These are phyloP conservation scores for Oldenlandia corymbosa DNA, from an alignment of 257 asterid genomes.

Conservation along the genomic window DNA sequence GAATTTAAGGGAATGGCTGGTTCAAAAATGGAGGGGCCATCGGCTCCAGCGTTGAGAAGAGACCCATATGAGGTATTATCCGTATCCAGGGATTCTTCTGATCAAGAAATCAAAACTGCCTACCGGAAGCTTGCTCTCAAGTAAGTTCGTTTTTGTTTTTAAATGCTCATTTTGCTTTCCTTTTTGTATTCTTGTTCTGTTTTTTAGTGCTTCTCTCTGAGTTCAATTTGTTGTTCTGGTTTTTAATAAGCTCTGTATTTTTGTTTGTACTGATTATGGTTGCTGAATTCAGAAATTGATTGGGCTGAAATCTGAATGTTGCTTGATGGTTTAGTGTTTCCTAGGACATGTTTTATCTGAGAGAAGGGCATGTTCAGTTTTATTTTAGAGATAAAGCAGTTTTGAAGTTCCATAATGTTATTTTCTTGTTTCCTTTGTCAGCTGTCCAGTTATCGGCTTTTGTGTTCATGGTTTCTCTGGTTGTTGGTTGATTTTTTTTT, in stretches of 20 bases:
- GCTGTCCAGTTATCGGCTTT: background rate
- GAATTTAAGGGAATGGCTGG: slow-evolving; percentile 38
- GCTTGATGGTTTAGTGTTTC: background rate
- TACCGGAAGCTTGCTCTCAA: slow-evolving; percentile 96
- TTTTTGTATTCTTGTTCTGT: slow-evolving; percentile 2
- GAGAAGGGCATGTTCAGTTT: no score
- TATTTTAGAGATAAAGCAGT: no score
- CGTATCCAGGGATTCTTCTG: slow-evolving; percentile 82
- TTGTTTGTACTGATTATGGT: slow-evolving; percentile 2
- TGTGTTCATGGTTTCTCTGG: background rate
- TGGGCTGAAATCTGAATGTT: slow-evolving; percentile 7
- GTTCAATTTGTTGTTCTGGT: background rate
- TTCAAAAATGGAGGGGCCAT: slow-evolving; percentile 68
- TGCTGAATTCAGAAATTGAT: background rate
- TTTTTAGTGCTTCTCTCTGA: background rate
- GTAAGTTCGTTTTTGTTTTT: slow-evolving; percentile 34
- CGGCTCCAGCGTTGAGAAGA: slow-evolving; percentile 65
- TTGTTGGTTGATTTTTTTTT: background rate
- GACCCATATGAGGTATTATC: slow-evolving; percentile 95
- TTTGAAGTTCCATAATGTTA: background rate
- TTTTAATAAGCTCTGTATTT: slow-evolving; percentile 2
- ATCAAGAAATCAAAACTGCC: slow-evolving; percentile 95
- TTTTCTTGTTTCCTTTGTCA: background rate
- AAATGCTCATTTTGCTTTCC: background rate
- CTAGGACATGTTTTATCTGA: background rate